Base-by-base conservation (phyloP, 2,329 filamentous ascomycete species). In the Magnaporthiopsis rhizophila region DNA sequence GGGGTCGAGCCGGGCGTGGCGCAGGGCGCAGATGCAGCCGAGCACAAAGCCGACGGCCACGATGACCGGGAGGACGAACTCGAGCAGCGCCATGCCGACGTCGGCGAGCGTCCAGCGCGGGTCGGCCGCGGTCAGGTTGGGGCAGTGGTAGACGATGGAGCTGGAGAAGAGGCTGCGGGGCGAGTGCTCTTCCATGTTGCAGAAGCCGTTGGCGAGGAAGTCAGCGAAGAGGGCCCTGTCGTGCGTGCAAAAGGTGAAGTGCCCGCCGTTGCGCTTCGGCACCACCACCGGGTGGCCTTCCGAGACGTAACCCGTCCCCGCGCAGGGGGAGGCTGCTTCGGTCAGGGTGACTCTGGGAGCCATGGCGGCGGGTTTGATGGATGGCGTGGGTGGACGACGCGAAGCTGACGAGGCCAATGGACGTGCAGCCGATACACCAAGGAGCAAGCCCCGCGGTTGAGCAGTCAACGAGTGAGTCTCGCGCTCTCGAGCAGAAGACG, bases 141-240 rank as follows among this genome's bases (percentile, higher is more conserved):
- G 59, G 59, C 59, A 61, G 59, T 45, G n/a, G 59, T 61, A 61
- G n/a, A 34, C 24, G 6, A 38, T 18, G 32, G 32, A 18, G 11
- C 59, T 61, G 59, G 32, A 38, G 59, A 61, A 61, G 34, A 61
- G 12, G n/a, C 3, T 28, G 34, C n/a, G n/a, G 32, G 59, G 59
- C n/a, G n/a, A 15, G 59, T 61, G 59, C 15, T 34, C 3, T 21
- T 12, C 18, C 59, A 61, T 61, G 34, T 61, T 24, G 59, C 59
- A 61, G 59, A 61, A 61, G 59, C 59, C 59, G 59, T 61, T 61
- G 59, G 59, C 59, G 2, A 38, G n/a, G 34, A 38, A 61, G 59
- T 61, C 59, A 34, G 18, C n/a, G 34, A 38, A 61, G n/a, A 61
- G 59, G 15, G 3, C 21, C 3, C 6, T n/a, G 59, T 61, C 59